Conservation (phyloP, 495 filamentous ascomycete genomes). For the Penicillium macrosclerotiorum region DNA sequence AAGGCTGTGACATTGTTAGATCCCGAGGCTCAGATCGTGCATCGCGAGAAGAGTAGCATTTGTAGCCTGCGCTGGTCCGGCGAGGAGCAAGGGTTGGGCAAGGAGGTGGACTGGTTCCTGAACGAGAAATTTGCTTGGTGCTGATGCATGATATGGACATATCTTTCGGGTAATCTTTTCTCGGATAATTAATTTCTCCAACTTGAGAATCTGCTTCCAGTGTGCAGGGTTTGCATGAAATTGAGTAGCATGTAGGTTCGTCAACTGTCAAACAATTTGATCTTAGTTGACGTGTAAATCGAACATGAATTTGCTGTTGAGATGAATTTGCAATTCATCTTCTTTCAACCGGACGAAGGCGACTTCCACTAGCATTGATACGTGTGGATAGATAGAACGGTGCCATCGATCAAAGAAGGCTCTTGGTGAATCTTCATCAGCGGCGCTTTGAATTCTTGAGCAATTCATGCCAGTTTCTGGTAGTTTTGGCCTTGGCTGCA, state of each 20-base stretch:
- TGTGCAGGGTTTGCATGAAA: no score
- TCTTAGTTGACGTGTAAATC: no score
- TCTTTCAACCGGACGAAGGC: no score
- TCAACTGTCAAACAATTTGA: no score
- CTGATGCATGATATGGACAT: slow-evolving; percentile 36
- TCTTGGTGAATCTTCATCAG: slow-evolving; percentile 20
- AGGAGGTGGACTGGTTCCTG: slow-evolving; percentile 74
- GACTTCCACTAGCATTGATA: no score
- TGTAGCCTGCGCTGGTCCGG: slow-evolving; percentile 64
- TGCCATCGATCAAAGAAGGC: no score
- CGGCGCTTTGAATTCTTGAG: slow-evolving; percentile 56
- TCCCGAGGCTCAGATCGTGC: slow-evolving; percentile 45
- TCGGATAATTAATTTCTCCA: slow-evolving; percentile 2
- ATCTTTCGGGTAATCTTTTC: slow-evolving; percentile 10
- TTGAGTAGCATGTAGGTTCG: no score
- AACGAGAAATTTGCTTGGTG: slow-evolving; percentile 98
- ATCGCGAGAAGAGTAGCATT: slow-evolving; percentile 64
- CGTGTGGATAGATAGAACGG: no score
- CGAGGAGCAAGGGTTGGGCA: slow-evolving; percentile 40
- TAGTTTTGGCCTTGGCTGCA: slow-evolving; percentile 46
- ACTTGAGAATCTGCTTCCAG: background rate
- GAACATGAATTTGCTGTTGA: slow-evolving; percentile 2
- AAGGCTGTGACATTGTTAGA: slow-evolving; percentile 59
- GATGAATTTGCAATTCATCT: no score
- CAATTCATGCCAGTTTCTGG: slow-evolving; percentile 86